A percentile compares a stretch with the other conserved stretches of the same genome.
Conservation (phyloP, 176 grass and related monocot species). For the Phoenix dactylifera region DNA sequence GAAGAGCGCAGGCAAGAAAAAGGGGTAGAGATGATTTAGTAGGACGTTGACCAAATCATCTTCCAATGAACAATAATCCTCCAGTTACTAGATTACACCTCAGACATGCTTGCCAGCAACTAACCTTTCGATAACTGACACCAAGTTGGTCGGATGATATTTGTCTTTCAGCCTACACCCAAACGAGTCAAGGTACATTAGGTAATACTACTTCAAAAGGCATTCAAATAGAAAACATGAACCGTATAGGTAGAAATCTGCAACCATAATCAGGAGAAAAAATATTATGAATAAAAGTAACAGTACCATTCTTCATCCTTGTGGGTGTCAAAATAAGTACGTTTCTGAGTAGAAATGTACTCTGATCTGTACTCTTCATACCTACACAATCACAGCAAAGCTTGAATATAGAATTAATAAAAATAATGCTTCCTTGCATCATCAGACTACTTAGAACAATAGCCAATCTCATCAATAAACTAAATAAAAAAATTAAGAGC, state of each 20-base stretch:
- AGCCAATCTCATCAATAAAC: too few species aligned
- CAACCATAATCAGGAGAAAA: too few species aligned
- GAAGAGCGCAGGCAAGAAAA: neutral
- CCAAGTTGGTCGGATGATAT: constrained; percentile 94
- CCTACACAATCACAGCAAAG: constrained; percentile 33
- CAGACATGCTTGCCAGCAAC: constrained; percentile 15
- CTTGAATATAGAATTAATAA: neutral
- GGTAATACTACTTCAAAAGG: neutral
- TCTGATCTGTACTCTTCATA: constrained; percentile 92
- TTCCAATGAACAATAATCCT: too few species aligned
- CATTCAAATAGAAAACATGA: neutral
- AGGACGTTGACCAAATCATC: too few species aligned
- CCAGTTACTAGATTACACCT: neutral
- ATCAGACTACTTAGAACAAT: too few species aligned
- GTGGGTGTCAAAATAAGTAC: constrained; percentile 86
- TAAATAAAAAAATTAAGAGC: too few species aligned
- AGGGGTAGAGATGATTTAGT: neutral
- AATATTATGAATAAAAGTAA: neutral
- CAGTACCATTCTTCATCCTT: constrained; percentile 88
- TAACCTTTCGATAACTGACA: constrained; percentile 90
- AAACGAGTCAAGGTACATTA: constrained; percentile 18
- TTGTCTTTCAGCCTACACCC: constrained; percentile 93
- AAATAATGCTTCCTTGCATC: too few species aligned
- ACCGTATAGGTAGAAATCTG: too few species aligned
- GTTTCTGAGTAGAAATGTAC: constrained; percentile 98